phyloP scores from a whole-genome alignment of 306 rosid genomes.

The Dalbergia cultrata region DNA sequence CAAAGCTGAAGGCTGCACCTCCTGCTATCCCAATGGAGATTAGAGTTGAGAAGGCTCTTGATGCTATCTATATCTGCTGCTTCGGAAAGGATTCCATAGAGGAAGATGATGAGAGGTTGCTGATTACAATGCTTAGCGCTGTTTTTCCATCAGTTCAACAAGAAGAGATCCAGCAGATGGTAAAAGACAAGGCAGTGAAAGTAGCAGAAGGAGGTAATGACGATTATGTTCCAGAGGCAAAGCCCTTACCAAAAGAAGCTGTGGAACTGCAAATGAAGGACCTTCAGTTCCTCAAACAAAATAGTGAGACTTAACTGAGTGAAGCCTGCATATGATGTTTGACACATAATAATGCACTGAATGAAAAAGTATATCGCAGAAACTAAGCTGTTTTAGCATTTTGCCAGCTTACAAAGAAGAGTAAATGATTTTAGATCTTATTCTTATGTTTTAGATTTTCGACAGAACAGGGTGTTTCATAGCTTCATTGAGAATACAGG shows the following conservation, averaged over 20 bases:
- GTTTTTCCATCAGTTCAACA: constrained; percentile 73
- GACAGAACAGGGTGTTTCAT: not conserved
- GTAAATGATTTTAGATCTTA: constrained; percentile 7
- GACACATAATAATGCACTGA: constrained; percentile 16
- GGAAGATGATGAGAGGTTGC: constrained; percentile 71
- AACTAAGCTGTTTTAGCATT: constrained; percentile 33
- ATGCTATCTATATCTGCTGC: constrained; percentile 84
- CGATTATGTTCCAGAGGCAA: constrained; percentile 55
- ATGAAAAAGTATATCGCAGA: constrained; percentile 17
- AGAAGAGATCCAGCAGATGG: constrained; percentile 66
- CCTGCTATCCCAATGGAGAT: constrained; percentile 75
- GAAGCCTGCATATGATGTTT: constrained; percentile 9
- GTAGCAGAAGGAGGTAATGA: constrained; percentile 67
- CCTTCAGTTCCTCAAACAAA: constrained; percentile 87
- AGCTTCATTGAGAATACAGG: not conserved
- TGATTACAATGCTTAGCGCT: constrained; percentile 63
- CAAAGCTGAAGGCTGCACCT: constrained; percentile 60
- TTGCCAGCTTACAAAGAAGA: constrained; percentile 28
- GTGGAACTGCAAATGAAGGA: constrained; percentile 90
- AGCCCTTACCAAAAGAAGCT: constrained; percentile 79
- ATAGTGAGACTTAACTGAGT: constrained; percentile 54
- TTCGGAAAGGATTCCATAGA: constrained; percentile 72
- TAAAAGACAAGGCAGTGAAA: constrained; percentile 67
- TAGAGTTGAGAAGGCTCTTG: constrained; percentile 85
- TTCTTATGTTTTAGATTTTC: constrained; percentile 29